Evolutionary conservation across 495 filamentous ascomycete genomes (phyloP), one percentile per base, ranked within the genome.

Genomic region (Cercophora sp.): DNA sequence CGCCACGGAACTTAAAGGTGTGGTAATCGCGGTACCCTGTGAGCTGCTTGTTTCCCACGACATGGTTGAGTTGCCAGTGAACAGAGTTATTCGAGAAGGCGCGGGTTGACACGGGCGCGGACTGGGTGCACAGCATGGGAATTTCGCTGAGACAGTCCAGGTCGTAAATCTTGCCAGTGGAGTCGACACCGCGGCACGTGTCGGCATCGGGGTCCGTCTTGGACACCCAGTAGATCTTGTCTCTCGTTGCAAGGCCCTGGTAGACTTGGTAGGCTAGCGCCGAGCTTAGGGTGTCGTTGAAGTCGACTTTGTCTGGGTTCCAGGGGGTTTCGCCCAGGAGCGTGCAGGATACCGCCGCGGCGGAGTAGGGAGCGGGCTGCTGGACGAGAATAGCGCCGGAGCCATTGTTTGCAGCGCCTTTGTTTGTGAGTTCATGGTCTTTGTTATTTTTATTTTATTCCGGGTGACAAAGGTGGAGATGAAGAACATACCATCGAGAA

Each of bases 1-100:
- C 44, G 11, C 73, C 73, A 4, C 67, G 55, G 60, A 74, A 76
- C 19, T 66, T 69, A 54, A 65, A 72, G 5, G 60, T 63, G 48
- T 66, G 64, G 44, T 63, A 61, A 48, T 72, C 69, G 15, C 71
- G 59, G 55, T 67, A 70, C 1, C 71, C 70, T 8, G 65, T 66
- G 8, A 74, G 51, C 18, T 57, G 55, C 43, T 62, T 62, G 52
- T 60, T 59, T 11, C 58, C 56, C n/a, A 62, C 57, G 18, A 51
- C 50, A 11, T 64, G 61, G 15, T 59, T 51, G 1, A 68, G 56
- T 35, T 68, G 70, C 63, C 66, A 71, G 9, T 48, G n/a, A n/a
- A 40, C 8, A 2, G 57, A 57, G 45, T 48, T 63, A 51, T 74
- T 56, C 25, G 62, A 54, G 36, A 51, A 48, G 1, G 37, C 52